Conservation (phyloP, 2,329 filamentous ascomycete species). For the Parastagonospora avenae region DNA sequence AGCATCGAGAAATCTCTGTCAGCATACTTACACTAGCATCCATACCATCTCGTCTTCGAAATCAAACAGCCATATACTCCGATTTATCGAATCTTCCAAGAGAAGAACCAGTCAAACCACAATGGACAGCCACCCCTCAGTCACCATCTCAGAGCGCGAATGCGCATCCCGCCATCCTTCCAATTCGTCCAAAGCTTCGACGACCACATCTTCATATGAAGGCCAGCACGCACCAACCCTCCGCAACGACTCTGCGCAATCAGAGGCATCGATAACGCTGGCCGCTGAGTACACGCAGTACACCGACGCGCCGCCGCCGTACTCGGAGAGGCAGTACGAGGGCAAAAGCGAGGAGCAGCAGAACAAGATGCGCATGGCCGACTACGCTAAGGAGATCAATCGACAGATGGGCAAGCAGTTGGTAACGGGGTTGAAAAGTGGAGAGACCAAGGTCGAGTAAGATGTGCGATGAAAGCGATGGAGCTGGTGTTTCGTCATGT, state of each 20-base stretch:
- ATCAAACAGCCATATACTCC: neutral
- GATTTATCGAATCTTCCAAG: neutral
- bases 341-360: conserved; percentile 30
- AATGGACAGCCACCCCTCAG: conserved; percentile 32
- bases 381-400: conserved; percentile 35
- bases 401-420: conserved; percentile 35
- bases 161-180: conserved; percentile 23
- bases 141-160: conserved; percentile 26
- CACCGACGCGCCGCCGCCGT: conserved; percentile 27
- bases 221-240: conserved; percentile 1
- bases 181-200: conserved; percentile 19
- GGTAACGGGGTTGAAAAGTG: conserved; percentile 23
- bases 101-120: conserved; percentile 2
- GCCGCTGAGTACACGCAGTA: conserved; percentile 25
- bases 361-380: conserved; percentile 24
- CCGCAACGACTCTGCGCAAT: conserved; percentile 15
- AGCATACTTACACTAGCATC: no score
- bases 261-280: conserved; percentile 10
- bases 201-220: conserved; percentile 3
- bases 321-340: conserved; percentile 26
- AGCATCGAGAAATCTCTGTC: no score
- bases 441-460: conserved; percentile 4
- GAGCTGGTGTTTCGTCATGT: neutral
- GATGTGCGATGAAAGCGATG: neutral
- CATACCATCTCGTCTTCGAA: neutral